Conservation (phyloP, 768 basidiomycete species). For the Phlegmacium glaucopus region DNA sequence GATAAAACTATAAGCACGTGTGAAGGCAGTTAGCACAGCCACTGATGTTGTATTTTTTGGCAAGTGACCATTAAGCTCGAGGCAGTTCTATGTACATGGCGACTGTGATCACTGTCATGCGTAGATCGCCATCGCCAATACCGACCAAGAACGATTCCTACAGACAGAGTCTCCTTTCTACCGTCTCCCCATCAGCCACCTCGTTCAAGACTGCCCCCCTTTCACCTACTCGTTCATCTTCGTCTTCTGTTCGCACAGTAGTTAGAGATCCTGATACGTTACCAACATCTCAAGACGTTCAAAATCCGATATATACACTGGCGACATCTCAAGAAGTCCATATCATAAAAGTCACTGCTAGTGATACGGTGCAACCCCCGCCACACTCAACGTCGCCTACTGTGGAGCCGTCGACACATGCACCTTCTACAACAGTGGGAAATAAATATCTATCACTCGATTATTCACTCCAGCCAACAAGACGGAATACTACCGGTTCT, state of each 20-base stretch:
- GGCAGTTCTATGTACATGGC: too few species aligned
- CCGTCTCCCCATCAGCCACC: slow-evolving; percentile 29
- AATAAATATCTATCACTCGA: slow-evolving; percentile 29
- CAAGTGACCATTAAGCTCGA: too few species aligned
- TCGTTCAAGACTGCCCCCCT: slow-evolving; percentile 34
- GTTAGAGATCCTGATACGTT: slow-evolving; percentile 6
- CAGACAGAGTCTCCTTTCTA: slow-evolving; percentile 21
- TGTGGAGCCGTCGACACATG: slow-evolving; percentile 15
- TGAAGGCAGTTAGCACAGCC: too few species aligned
- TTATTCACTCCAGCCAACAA: slow-evolving; percentile 38
- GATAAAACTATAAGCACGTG: too few species aligned
- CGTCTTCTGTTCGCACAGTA: slow-evolving; percentile 34
- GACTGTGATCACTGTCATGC: neutral
- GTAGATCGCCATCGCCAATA: slow-evolving; percentile 25
- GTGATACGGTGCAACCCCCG: slow-evolving; percentile 5
- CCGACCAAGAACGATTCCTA: slow-evolving; percentile 11
- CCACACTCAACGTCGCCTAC: slow-evolving; percentile 9
- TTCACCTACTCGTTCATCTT: slow-evolving; percentile 15
- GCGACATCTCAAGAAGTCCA: slow-evolving; percentile 44
- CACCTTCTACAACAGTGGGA: slow-evolving; percentile 14
- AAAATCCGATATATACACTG: slow-evolving; percentile 20
- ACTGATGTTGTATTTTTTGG: too few species aligned
- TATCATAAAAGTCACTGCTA: slow-evolving; percentile 45
- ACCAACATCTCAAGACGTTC: neutral
- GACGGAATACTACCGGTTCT: slow-evolving; percentile 74